Conservation (phyloP, 2,329 filamentous ascomycete species). For the Zymoseptoria crescenta region DNA sequence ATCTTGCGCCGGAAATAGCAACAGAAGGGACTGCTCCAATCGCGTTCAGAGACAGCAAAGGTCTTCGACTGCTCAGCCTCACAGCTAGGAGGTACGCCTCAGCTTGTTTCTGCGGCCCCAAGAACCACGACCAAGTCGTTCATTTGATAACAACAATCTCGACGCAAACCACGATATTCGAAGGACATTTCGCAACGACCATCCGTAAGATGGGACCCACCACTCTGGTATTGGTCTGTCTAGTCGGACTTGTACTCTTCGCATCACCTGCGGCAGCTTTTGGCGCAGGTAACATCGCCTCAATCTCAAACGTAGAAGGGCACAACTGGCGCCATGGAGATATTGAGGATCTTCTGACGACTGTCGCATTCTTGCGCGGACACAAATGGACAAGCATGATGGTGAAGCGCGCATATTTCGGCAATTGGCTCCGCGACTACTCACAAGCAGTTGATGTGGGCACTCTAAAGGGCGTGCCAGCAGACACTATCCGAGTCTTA, state of each 20-base stretch:
- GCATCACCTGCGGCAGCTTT: conserved; percentile 31
- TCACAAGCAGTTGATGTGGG: conserved; percentile 91
- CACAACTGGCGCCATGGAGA: conserved; percentile 48
- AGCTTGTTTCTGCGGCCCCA: conserved; percentile 1
- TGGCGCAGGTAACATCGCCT: conserved; percentile 43
- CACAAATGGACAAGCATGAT: conserved; percentile 82
- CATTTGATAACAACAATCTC: no score
- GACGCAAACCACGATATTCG: background rate
- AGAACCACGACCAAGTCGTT: no score
- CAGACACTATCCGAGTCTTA: conserved; percentile 82
- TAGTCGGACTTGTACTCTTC: conserved; percentile 22
- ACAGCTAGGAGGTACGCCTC: conserved; percentile 3
- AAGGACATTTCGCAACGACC: background rate
- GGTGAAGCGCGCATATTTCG: conserved; percentile 79
- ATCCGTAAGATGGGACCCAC: conserved; percentile 4
- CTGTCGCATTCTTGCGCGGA: conserved; percentile 43
- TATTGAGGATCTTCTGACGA: conserved; percentile 45
- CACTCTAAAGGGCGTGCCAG: conserved; percentile 81
- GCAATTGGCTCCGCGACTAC: conserved; percentile 91
- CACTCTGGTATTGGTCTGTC: conserved; percentile 20
- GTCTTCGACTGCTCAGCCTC: conserved; percentile 5
- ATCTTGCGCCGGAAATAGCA: background rate
- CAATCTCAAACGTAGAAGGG: conserved; percentile 37
- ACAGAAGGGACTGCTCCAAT: background rate
- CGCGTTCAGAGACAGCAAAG: background rate